Evolutionary conservation across 768 basidiomycete genomes (phyloP), one percentile per base, ranked within the genome.

Genomic region (Cystoderma amianthinum): DNA sequence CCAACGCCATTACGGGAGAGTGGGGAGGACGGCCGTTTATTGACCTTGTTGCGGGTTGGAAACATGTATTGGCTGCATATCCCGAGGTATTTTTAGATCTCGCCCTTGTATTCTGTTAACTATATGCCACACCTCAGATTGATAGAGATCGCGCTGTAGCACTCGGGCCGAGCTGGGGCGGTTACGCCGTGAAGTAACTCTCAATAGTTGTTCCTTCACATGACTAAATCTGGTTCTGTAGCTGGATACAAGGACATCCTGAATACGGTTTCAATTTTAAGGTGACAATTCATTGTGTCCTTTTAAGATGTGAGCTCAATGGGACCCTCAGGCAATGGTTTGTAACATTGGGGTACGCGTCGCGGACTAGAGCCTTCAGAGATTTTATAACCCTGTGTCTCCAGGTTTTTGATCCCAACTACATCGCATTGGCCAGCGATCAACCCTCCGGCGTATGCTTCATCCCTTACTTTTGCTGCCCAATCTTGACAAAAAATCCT

Each of bases 211-310:
- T n/a, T 10, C 6, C n/a, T 21, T 24, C 38, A 42, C 45, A 9
- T 13, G 45, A n/a, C n/a, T n/a, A n/a, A n/a, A n/a, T n/a, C n/a
- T 43, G 40, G n/a, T n/a, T n/a, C 39, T 17, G 19, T 37, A 95
- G 92, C 59, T 96, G 90, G 90, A 93, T 96, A 41, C 88, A 95
- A 63, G 90, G 92, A 1, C 89, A n/a, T n/a, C n/a, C n/a, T n/a
- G n/a, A n/a, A n/a, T n/a, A n/a, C n/a, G n/a, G n/a, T n/a, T n/a
- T n/a, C 56, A 74, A 76, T 16, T 96, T 98, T 72, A 96, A 94
- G 64, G 71, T 65, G 43, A 32, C 44, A 43, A 17, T 18, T 13
- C 17, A n/a, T n/a, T 12, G 12, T 21, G 19, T 20, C 3, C 19
- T 9, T 20, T 9, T 2, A 13, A 23, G 10, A 2, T 2, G 9